Evolutionary conservation across 1,284 basidiomycete species (phyloP), one percentile per base, ranked within the genome.

Genomic region (Sphagnurus paluster): DNA sequence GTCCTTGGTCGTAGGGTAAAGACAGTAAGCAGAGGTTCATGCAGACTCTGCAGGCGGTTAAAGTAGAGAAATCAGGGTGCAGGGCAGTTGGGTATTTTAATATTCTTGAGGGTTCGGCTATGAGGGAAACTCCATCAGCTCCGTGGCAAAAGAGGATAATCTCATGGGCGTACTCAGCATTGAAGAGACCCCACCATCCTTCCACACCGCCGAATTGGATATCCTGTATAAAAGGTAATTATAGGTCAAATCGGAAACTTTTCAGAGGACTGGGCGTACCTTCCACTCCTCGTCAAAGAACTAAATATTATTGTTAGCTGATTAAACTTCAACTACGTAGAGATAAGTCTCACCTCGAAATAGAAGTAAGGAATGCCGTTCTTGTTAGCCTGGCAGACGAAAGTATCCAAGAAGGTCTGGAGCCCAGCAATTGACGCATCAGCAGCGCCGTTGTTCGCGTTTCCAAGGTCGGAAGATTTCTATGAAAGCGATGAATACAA

Each of bases 231-330:
- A 16, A 24, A 32, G 3, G n/a, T 16, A 25, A n/a, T n/a, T 3
- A n/a, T 37, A 7, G 20, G 21, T 17, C n/a, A n/a, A 19, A 20
- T 5, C 7, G 14, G 34, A 35, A 9, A 25, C 24, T 37, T 36
- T 16, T 42, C 39, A 28, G 39, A 46, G 21, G 40, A 25, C 38
- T 50, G 23, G 23, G 1, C 26, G 9, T 34, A 68, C 69, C 60
- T 95, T 93, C 93, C 92, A 95, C 20, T 76, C 68, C 67, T 95
- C 90, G 61, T 96, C 93, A 54, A 84, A 84, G 59, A 77, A 87
- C 79, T 90, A 14, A 3, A 5, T 33, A 13, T 4, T 24, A 19
- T 33, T 6, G 21, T 39, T 17, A 26, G 3, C 28, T 5, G 10
- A 13, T 5, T n/a, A n/a, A n/a, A n/a, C n/a, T n/a, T n/a, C n/a